Evolutionary conservation across 805 yeast species (phyloP).

Genomic region (Wickerhamomyces subpelliculosus): DNA sequence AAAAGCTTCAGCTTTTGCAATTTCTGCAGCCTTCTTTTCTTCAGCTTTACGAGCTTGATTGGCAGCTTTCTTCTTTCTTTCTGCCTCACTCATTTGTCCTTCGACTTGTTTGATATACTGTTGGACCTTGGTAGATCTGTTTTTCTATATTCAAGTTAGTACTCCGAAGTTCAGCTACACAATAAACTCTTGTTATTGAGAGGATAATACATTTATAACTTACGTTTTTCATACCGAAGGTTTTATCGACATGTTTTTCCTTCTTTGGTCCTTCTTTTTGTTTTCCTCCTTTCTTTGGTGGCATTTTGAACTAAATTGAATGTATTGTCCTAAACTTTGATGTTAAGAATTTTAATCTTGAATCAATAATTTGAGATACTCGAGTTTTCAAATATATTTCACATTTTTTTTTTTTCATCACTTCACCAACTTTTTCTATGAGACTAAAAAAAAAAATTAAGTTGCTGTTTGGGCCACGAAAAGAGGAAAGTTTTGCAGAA

Average conservation of each 20-base stretch:
- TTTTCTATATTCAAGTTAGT: conserved; percentile 37
- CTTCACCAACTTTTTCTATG: background rate
- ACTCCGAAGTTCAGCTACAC: too few species aligned
- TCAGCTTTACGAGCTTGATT: conserved; percentile 53
- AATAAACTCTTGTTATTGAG: background rate
- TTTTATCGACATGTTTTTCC: conserved; percentile 73
- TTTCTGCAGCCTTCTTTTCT: conserved; percentile 87
- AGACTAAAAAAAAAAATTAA: background rate
- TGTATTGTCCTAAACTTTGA: too few species aligned
- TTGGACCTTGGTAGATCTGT: conserved; percentile 89
- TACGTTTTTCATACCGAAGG: conserved; percentile 85
- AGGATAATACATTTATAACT: background rate
- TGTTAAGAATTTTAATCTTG: too few species aligned
- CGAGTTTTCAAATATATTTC: too few species aligned
- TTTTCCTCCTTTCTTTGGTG: conserved; percentile 68
- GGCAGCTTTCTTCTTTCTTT: conserved; percentile 68
- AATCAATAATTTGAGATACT: too few species aligned
- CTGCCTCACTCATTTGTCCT: conserved; percentile 47
- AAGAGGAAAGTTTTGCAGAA: too few species aligned
- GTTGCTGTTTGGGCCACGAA: too few species aligned
- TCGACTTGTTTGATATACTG: conserved; percentile 62
- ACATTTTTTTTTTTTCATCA: background rate
- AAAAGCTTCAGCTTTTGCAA: conserved; percentile 82
- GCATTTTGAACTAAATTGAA: too few species aligned
- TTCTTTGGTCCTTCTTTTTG: conserved; percentile 34